Conservation (phyloP, 2,329 filamentous ascomycete genomes). For the Amauroascus verrucosus region DNA sequence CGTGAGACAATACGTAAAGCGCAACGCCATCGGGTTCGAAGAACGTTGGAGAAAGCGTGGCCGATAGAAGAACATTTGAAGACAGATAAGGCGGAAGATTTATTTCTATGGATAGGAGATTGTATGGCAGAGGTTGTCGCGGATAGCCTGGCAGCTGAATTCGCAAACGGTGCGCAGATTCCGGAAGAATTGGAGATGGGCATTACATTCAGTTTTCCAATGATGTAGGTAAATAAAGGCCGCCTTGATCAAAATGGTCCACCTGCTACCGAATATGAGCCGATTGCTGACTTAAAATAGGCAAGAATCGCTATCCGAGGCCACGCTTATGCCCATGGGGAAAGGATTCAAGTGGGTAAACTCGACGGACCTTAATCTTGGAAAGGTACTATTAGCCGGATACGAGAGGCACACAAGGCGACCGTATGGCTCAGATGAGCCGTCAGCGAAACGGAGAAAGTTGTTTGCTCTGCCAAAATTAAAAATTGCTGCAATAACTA, state of each 20-base stretch:
- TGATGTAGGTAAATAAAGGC: constrained; percentile 31
- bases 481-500: constrained; percentile 64
- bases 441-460: constrained; percentile 37
- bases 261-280: neutral
- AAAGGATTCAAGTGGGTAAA: constrained; percentile 45
- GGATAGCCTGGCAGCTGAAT: constrained; percentile 38
- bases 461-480: constrained; percentile 51
- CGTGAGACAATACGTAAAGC: constrained; percentile 38
- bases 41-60: constrained; percentile 43
- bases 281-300: constrained; percentile 19
- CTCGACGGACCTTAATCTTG: constrained; percentile 45
- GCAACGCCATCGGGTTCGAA: constrained; percentile 37
- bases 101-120: constrained; percentile 73
- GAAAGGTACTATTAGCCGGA: constrained; percentile 44
- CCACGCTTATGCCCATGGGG: constrained; percentile 48
- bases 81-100: constrained; percentile 58
- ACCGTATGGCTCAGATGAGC: constrained; percentile 29
- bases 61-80: constrained; percentile 47
- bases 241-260: neutral
- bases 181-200: constrained; percentile 41
- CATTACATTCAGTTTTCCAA: constrained; percentile 43
- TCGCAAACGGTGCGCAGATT: constrained; percentile 27
- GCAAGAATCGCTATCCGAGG: constrained; percentile 45
- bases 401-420: constrained; percentile 44
- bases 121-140: constrained; percentile 64